phyloP scores from a whole-genome alignment of 768 basidiomycete genomes.

The Serendipita indica region DNA sequence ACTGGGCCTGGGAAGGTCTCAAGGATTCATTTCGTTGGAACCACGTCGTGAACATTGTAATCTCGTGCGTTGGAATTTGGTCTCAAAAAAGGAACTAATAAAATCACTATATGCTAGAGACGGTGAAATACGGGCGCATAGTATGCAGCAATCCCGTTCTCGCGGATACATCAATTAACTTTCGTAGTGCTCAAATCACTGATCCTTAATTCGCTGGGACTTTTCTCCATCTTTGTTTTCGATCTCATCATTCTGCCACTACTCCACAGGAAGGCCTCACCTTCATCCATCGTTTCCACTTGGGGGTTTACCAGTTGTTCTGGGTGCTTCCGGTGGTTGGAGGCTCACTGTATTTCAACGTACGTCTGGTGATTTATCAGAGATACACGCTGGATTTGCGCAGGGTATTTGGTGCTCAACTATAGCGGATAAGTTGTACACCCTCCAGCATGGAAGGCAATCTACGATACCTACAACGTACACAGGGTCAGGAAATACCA shows the following conservation, averaged over 20 bases:
- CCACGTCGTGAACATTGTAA: constrained; percentile 40
- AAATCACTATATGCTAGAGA: constrained; percentile 34
- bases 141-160: constrained; percentile 12
- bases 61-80: constrained; percentile 31
- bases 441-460: constrained; percentile 53
- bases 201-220: constrained; percentile 53
- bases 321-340: constrained; percentile 72
- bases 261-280: constrained; percentile 27
- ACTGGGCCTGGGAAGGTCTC: constrained; percentile 44
- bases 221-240: constrained; percentile 62
- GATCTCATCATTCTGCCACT: constrained; percentile 57
- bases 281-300: constrained; percentile 41
- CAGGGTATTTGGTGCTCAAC: constrained; percentile 65
- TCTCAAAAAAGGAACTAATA: constrained; percentile 13
- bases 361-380: constrained; percentile 28
- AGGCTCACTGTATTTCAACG: constrained; percentile 68
- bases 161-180: not conserved
- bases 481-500: constrained; percentile 22
- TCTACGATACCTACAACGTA: constrained; percentile 36
- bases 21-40: constrained; percentile 64
- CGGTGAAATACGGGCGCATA: constrained; percentile 53
- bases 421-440: constrained; percentile 60
- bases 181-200: constrained; percentile 49
- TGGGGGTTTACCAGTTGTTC: constrained; percentile 65
- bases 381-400: not conserved